Base-by-base conservation (phyloP, 2,329 filamentous ascomycete genomes). In the Exophiala bonariae region DNA sequence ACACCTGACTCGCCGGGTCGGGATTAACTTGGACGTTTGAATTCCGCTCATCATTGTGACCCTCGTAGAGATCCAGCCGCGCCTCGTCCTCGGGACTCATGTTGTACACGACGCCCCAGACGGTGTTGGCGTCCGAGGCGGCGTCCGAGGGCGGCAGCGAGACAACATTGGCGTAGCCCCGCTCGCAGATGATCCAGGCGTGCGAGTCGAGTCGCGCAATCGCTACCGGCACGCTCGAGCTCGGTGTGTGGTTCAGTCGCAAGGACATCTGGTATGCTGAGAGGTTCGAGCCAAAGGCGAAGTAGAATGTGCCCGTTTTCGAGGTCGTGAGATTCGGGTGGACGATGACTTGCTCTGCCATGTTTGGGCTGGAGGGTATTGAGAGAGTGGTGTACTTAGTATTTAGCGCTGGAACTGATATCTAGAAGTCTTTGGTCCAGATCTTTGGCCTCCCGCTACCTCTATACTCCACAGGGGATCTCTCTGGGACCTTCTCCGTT, bases 251-350 rank as follows among this genome's bases (percentile, higher is more conserved):
- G n/a, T 41, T 56, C 47, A 69, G 69, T 38, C 69, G 67, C 10
- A 60, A 41, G 31, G 55, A 54, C 69, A 72, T 72, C 41, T 72
- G 69, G 3, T 60, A 63, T 18, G 64, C 61, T 3, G 69, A 72
- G 20, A 72, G 66, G 45, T 72, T 72, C 33, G 68, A 71, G 41
- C 69, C 69, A 49, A 68, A 72, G 42, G 69, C 69, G 48, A 72
- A 71, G 55, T 72, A 72, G 55, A 70, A 64, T 26, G 64, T 59
- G 45, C 59, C 59, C 14, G 46, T 54, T 13, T 34, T 44, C 7
- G 53, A 50, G 17, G 52, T 52, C 8, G 49, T 50, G 43, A 26
- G 23, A 26, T 35, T 22, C 16, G n/a, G 41, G 4, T 41, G 38
- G 38, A 30, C 14, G 3, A 17, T 11, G 2, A 16, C 6, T 26